Evolutionary conservation across 352 stramenopile genomes (phyloP), one percentile per base, ranked within the genome.

Genomic region (Pythium periplocum): DNA sequence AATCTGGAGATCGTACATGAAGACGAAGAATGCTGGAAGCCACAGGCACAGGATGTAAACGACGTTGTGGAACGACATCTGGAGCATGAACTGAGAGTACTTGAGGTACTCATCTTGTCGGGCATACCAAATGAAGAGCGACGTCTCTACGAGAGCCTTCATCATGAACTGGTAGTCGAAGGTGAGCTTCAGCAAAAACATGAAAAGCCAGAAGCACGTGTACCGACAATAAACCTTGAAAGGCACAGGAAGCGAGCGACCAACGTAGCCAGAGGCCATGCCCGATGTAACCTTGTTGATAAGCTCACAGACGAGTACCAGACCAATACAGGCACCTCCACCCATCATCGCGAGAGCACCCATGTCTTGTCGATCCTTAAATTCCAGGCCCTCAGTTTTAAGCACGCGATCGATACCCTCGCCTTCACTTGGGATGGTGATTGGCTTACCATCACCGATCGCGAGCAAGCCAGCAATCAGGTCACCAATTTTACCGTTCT

Each of bases 131-230:
- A 94, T 91, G 49, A 94, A 91, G 39, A 94, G 59, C 30, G 83
- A 86, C 11, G 83, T 90, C 54, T 94, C 83, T 11, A 94, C 81
- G n/a, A 94, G 57, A 26, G 56, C 69, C 62, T 94, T 94, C 48
- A 94, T 53, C 69, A 94, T 88, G 38, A 87, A 90, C 61, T 91
- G 78, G 68, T 94, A 94, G 53, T 90, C 81, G 62, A 94, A 91
- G 11, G 66, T 81, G 11, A 94, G 60, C 54, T 94, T 94, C 63
- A 80, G 71, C 3, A 71, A 1, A 52, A 89, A 88, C 40, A 94
- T 39, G 7, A 90, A 51, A 3, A 94, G 34, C 83, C 81, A 94
- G 49, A 94, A 94, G 62, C 83, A 94, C 47, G 70, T 61, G 68
- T 94, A 94, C 9, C 81, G 81, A 46, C 78, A 90, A 56, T 82